These are phyloP conservation scores for Lithocarpus polystachyus DNA, from an alignment of 306 rosid genomes.

Conservation along the genomic window DNA sequence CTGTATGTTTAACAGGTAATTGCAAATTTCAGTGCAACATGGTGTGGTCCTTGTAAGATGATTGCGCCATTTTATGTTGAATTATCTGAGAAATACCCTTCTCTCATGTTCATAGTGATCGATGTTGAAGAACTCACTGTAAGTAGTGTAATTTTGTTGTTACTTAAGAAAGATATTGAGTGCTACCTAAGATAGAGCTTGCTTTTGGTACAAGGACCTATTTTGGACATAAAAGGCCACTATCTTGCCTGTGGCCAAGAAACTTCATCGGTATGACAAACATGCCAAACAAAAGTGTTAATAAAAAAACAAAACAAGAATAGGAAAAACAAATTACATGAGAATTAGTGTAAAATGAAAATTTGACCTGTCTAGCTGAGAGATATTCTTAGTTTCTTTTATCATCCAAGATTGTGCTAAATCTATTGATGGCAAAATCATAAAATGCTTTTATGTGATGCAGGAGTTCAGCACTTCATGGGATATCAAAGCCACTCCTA, in stretches of 20 bases:
- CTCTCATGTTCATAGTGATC: conserved; percentile 72
- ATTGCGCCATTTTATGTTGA: conserved; percentile 70
- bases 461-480: conserved; percentile 94
- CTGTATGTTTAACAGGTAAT: conserved; percentile 59
- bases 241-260: neutral
- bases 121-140: conserved; percentile 95
- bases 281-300: neutral
- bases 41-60: conserved; percentile 97
- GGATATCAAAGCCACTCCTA: conserved; percentile 99
- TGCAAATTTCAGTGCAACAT: conserved; percentile 93
- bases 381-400: neutral
- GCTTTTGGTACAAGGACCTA: neutral
- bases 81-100: conserved; percentile 75
- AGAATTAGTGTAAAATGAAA: conserved; percentile 1
- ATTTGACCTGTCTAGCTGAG: neutral
- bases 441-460: conserved; percentile 22
- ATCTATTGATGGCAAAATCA: conserved; percentile 1
- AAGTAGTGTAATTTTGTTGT: conserved; percentile 35
- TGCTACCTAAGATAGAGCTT: neutral
- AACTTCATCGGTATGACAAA: neutral
- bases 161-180: neutral
- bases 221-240: neutral
- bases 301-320: neutral
- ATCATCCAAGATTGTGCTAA: neutral
- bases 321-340: neutral